phyloP scores from a whole-genome alignment of 768 basidiomycete genomes.

The Amanita rubescens region DNA sequence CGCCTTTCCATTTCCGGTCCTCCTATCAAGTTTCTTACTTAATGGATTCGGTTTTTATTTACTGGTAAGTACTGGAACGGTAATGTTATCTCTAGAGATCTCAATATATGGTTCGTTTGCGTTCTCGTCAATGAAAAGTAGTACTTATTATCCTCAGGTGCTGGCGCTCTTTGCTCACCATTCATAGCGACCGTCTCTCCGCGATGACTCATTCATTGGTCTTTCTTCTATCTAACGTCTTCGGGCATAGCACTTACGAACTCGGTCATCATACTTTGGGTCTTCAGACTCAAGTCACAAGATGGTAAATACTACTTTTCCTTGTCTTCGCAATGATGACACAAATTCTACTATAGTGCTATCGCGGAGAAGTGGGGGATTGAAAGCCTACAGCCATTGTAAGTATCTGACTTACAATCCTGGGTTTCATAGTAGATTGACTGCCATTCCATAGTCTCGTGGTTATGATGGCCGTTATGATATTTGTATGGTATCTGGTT shows the following conservation, averaged over 20 bases:
- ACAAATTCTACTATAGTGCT: slow-evolving; percentile 54
- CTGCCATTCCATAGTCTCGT: slow-evolving; percentile 34
- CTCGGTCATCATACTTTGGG: slow-evolving; percentile 37
- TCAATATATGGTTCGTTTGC: slow-evolving; percentile 48
- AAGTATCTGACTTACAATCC: slow-evolving; percentile 17
- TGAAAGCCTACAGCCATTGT: slow-evolving; percentile 55
- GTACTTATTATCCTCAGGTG: slow-evolving; percentile 30
- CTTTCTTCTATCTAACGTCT: slow-evolving; percentile 69
- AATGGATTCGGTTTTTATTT: slow-evolving; percentile 37
- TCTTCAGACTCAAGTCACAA: slow-evolving; percentile 63
- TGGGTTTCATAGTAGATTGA: not conserved
- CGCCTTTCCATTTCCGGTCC: slow-evolving; percentile 57
- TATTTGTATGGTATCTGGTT: slow-evolving; percentile 47
- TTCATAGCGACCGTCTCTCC: slow-evolving; percentile 79
- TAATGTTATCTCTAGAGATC: slow-evolving; percentile 59
- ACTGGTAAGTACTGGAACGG: slow-evolving; percentile 39
- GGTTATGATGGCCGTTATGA: slow-evolving; percentile 53
- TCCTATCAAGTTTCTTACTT: slow-evolving; percentile 39
- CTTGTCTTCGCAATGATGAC: not conserved
- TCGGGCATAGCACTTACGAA: slow-evolving; percentile 60
- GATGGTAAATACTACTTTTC: slow-evolving; percentile 38
- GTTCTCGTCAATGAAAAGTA: not conserved
- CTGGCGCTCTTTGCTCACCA: slow-evolving; percentile 62
- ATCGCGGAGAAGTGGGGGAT: slow-evolving; percentile 59
- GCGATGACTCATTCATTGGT: slow-evolving; percentile 53